phyloP scores from a whole-genome alignment of 495 filamentous ascomycete genomes.

The Xylaria venustula region DNA sequence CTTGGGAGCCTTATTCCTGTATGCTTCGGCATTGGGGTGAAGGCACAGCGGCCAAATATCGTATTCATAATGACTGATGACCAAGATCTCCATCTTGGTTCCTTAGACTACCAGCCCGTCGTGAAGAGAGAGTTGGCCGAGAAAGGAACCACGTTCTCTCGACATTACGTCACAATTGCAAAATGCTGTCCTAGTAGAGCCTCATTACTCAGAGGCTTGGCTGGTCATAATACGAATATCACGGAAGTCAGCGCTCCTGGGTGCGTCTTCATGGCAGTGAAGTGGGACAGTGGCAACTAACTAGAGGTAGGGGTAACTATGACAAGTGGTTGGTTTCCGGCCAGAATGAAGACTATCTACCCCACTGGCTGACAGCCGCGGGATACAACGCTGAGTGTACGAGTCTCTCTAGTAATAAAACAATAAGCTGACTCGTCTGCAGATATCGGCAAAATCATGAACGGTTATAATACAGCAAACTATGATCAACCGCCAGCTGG shows the following conservation, averaged over 20 bases:
- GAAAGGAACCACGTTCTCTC: constrained; percentile 44
- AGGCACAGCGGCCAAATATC: constrained; percentile 38
- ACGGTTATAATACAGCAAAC: constrained; percentile 46
- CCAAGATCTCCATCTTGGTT: constrained; percentile 51
- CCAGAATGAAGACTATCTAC: constrained; percentile 56
- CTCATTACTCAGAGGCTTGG: constrained; percentile 52
- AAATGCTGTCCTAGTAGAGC: constrained; percentile 54
- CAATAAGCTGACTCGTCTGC: background rate
- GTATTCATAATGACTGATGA: constrained; percentile 57
- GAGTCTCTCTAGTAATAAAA: background rate
- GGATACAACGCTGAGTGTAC: constrained; percentile 48
- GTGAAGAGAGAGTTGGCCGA: constrained; percentile 35
- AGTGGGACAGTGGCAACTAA: background rate
- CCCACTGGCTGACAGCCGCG: constrained; percentile 55
- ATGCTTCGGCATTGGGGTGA: background rate
- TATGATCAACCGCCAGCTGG: constrained; percentile 36
- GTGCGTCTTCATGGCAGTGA: background rate
- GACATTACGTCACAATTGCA: constrained; percentile 45
- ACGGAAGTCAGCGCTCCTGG: constrained; percentile 52
- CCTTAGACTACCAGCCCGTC: constrained; percentile 41
- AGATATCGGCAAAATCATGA: constrained; percentile 57
- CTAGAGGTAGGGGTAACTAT: background rate
- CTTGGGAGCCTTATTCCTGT: background rate
- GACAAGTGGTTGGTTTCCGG: constrained; percentile 56
- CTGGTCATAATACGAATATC: constrained; percentile 62